Percentiles rank a stretch among this genome's conserved stretches.
Evolutionary conservation across 2,329 filamentous ascomycete species (phyloP).

Genomic region (Verticillium longisporum): DNA sequence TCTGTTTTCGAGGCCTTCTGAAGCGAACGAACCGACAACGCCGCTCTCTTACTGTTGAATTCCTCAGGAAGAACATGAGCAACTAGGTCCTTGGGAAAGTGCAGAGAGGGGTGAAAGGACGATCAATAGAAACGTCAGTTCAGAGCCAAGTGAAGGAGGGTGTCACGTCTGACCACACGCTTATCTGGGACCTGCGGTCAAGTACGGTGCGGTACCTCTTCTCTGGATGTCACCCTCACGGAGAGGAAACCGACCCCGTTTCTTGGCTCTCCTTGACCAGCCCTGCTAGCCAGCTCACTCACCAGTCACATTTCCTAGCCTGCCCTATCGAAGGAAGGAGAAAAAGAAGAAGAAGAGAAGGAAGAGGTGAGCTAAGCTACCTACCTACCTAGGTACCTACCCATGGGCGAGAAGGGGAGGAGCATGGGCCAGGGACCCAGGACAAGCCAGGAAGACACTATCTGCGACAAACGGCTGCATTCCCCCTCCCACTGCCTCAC

Average conservation of each 20-base stretch:
- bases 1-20: no score
- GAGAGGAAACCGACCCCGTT: neutral
- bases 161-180: no score
- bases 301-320: neutral
- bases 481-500: neutral
- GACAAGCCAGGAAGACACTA: neutral
- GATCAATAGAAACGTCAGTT: no score
- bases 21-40: no score
- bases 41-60: no score
- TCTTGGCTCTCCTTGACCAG: neutral
- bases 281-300: neutral
- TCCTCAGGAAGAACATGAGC: no score
- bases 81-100: no score
- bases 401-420: neutral
- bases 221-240: neutral
- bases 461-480: neutral
- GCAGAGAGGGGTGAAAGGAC: no score
- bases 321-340: neutral
- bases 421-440: neutral
- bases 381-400: no score
- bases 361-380: neutral
- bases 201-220: neutral
- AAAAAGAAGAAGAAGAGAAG: neutral
- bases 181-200: no score
- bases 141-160: no score